A percentile compares a stretch with the other conserved stretches of the same genome.
Conservation (phyloP, 2,329 filamentous ascomycete species). For the Tolypocladium sp. region DNA sequence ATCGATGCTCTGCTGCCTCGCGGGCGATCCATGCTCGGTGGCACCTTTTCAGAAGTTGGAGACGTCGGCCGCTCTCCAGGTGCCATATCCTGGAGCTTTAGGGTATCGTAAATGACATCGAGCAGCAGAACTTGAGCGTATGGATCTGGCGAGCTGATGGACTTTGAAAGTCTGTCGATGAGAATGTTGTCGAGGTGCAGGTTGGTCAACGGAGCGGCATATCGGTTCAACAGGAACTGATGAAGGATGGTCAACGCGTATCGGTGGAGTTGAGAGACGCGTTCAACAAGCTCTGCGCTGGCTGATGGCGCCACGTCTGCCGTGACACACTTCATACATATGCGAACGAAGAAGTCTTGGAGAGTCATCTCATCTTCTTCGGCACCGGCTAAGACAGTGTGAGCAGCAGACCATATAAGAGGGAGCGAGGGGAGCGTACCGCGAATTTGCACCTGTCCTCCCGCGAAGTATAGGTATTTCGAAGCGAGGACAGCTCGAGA, state of each 20-base stretch:
- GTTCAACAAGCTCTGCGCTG: conserved; percentile 18
- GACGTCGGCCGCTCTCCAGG: conserved; percentile 31
- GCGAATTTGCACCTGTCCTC: conserved; percentile 23
- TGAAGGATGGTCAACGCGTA: conserved; percentile 61
- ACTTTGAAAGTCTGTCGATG: conserved; percentile 56
- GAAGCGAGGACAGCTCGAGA: conserved; percentile 64
- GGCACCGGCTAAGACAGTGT: conserved; percentile 30
- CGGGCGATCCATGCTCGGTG: conserved; percentile 30
- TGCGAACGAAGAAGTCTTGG: conserved; percentile 58
- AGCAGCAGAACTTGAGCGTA: conserved; percentile 70
- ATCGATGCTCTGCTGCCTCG: conserved; percentile 30
- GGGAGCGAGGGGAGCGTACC: conserved; percentile 33
- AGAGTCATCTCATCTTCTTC: conserved; percentile 49
- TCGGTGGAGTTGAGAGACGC: conserved; percentile 60
- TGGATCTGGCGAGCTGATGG: conserved; percentile 52
- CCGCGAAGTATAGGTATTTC: conserved; percentile 30
- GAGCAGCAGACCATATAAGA: conserved; percentile 5
- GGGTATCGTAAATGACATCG: conserved; percentile 64
- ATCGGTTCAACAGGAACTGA: conserved; percentile 58
- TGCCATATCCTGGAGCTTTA: conserved; percentile 52
- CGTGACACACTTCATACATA: conserved; percentile 53
- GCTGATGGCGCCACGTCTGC: conserved; percentile 11
- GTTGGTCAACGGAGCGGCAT: conserved; percentile 47
- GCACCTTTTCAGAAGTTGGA: conserved; percentile 37
- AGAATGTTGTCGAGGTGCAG: conserved; percentile 62